Percentiles rank a stretch among this genome's conserved stretches.
These are phyloP conservation scores for Daldinia grandis DNA, from an alignment of 495 filamentous ascomycete genomes.

Conservation along the genomic window DNA sequence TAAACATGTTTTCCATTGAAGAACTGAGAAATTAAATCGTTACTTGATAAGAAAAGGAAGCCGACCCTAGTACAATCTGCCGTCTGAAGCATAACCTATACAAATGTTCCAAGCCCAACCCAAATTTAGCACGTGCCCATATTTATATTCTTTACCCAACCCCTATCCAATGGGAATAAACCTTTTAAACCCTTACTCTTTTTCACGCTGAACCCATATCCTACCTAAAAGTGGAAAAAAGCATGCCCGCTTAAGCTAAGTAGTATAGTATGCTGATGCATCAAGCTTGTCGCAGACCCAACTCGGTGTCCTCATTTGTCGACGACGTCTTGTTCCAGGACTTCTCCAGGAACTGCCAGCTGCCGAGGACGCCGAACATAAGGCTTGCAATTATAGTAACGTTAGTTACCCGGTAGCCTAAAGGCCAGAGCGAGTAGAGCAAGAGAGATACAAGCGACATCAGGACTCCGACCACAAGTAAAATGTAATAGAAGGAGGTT, in stretches of 20 bases:
- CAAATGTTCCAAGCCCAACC: background rate
- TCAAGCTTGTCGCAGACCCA: background rate
- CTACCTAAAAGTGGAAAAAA: background rate
- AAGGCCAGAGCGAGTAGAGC: conserved; percentile 27
- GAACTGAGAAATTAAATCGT: background rate
- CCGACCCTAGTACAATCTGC: background rate
- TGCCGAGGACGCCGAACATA: conserved; percentile 24
- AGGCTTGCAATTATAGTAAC: conserved; percentile 13
- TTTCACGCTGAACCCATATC: background rate
- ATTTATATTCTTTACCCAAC: background rate
- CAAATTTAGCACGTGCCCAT: background rate
- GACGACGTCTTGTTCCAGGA: conserved; percentile 9
- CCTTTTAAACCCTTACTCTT: background rate
- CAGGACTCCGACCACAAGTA: conserved; percentile 19
- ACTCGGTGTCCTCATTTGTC: conserved; percentile 6
- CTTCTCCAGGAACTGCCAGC: conserved; percentile 35
- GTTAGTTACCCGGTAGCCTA: conserved; percentile 22
- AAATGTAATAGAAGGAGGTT: conserved; percentile 12
- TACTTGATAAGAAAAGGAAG: background rate
- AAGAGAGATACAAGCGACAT: conserved; percentile 26
- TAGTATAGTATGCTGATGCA: background rate
- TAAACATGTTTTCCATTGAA: background rate
- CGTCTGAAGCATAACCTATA: background rate
- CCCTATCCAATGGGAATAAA: background rate
- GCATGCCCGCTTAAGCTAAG: background rate